Percentiles rank a stretch among this genome's conserved stretches.
Evolutionary conservation across 805 yeast species (phyloP).

Genomic region (Nakazawaea anatomiae): DNA sequence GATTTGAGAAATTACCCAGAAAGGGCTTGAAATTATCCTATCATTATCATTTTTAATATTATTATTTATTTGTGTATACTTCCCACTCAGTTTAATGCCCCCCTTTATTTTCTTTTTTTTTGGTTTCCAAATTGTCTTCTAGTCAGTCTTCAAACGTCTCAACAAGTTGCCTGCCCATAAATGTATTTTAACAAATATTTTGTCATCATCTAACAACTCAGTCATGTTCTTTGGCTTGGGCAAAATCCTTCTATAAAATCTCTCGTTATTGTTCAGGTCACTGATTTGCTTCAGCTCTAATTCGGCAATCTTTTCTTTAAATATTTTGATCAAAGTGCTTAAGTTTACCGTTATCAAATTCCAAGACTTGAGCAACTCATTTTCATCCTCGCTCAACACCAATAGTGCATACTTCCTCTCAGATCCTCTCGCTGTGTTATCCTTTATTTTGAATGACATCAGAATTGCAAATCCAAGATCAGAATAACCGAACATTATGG

Average conservation of each 20-base stretch:
- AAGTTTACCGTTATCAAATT: constrained; percentile 38
- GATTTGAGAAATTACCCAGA: constrained; percentile 62
- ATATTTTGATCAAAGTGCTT: constrained; percentile 31
- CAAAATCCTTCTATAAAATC: constrained; percentile 50
- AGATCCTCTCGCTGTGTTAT: constrained; percentile 65
- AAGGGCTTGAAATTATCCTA: not conserved
- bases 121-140: not conserved
- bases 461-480: constrained; percentile 54
- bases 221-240: constrained; percentile 51
- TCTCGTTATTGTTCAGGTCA: constrained; percentile 32
- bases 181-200: constrained; percentile 53
- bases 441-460: constrained; percentile 55
- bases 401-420: constrained; percentile 63
- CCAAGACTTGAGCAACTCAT: constrained; percentile 50
- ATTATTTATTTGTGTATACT: not conserved
- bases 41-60: not conserved
- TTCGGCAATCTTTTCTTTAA: constrained; percentile 25
- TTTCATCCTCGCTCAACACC: constrained; percentile 50
- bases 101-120: not conserved
- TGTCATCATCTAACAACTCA: constrained; percentile 48
- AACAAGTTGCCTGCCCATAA: constrained; percentile 56
- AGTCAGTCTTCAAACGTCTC: constrained; percentile 13
- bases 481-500: constrained; percentile 60
- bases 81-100: not conserved
- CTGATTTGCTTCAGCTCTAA: constrained; percentile 23